A percentile compares a stretch with the other conserved stretches of the same genome.
Evolutionary conservation across 495 filamentous ascomycete genomes (phyloP).

Genomic region (Penicillium bialowiezense): DNA sequence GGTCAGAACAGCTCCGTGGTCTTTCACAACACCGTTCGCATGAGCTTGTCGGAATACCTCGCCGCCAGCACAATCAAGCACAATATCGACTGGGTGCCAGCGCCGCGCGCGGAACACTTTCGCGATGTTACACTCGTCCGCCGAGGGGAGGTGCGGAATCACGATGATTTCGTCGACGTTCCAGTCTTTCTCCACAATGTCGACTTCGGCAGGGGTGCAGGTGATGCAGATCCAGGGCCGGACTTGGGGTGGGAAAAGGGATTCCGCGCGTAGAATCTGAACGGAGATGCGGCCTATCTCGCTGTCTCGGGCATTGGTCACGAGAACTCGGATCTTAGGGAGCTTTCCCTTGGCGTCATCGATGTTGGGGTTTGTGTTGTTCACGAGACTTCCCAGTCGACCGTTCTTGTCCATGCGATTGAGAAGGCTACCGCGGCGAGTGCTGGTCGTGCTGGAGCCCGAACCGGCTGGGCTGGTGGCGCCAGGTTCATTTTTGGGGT

Average conservation of each 20-base stretch:
- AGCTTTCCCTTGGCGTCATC: constrained; percentile 9
- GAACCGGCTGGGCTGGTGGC: not conserved
- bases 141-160: constrained; percentile 20
- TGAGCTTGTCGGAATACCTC: constrained; percentile 34
- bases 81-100: constrained; percentile 38
- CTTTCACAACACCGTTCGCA: constrained; percentile 30
- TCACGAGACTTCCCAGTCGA: constrained; percentile 1
- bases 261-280: constrained; percentile 32
- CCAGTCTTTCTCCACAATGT: constrained; percentile 19
- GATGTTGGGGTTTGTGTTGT: constrained; percentile 1
- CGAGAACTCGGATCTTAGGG: constrained; percentile 26
- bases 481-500: not conserved
- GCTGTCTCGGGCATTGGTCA: constrained; percentile 37
- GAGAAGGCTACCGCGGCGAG: not conserved
- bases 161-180: constrained; percentile 34
- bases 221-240: constrained; percentile 44
- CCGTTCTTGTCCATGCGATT: not conserved
- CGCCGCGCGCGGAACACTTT: constrained; percentile 26
- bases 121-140: constrained; percentile 28
- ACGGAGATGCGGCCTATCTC: constrained; percentile 39
- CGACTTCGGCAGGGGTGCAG: constrained; percentile 29
- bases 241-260: constrained; percentile 27
- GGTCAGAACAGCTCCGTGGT: constrained; percentile 36
- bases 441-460: not conserved
- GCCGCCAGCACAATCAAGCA: constrained; percentile 37